Percentiles rank a stretch among this genome's conserved stretches.
These are phyloP conservation scores for Cyclotella sp. DNA, from an alignment of 108 stramenopile genomes.

Conservation along the genomic window DNA sequence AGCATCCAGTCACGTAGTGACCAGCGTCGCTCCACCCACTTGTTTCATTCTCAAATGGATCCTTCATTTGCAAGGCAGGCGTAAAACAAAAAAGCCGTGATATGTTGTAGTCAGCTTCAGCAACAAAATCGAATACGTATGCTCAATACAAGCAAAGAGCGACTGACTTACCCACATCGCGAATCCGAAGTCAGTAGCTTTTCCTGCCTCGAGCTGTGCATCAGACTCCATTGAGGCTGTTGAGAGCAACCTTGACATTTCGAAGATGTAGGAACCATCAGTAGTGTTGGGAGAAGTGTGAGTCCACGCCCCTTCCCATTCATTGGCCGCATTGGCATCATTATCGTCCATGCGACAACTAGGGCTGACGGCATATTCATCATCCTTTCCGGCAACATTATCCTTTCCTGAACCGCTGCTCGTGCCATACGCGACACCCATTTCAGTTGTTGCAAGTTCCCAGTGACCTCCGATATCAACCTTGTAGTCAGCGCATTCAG, in stretches of 20 bases:
- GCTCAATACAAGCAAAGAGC: too few relatives aligned
- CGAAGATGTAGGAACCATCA: constrained; percentile 3
- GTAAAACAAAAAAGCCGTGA: too few relatives aligned
- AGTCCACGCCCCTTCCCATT: constrained; percentile 22
- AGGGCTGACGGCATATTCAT: constrained; percentile 47
- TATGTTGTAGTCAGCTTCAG: too few relatives aligned
- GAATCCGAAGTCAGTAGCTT: not conserved
- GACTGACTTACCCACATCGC: constrained; percentile 1
- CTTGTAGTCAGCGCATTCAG: constrained; percentile 31
- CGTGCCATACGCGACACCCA: constrained; percentile 16
- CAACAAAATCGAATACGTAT: too few relatives aligned
- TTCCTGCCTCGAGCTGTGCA: not conserved
- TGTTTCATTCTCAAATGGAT: constrained; percentile 36
- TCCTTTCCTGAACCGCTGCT: constrained; percentile 43
- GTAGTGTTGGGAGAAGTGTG: not conserved
- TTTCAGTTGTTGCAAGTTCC: constrained; percentile 37
- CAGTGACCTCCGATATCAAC: constrained; percentile 54
- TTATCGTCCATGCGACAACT: constrained; percentile 50
- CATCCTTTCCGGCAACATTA: constrained; percentile 42
- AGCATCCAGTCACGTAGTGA: constrained; percentile 49
- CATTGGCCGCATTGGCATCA: constrained; percentile 35
- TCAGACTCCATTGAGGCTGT: not conserved
- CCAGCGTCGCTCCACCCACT: constrained; percentile 47
- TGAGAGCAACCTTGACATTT: not conserved
- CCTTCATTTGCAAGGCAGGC: constrained; percentile 22